Evolutionary conservation across 1,284 basidiomycete genomes (phyloP).

Genomic region (Papiliotrema flavescens): DNA sequence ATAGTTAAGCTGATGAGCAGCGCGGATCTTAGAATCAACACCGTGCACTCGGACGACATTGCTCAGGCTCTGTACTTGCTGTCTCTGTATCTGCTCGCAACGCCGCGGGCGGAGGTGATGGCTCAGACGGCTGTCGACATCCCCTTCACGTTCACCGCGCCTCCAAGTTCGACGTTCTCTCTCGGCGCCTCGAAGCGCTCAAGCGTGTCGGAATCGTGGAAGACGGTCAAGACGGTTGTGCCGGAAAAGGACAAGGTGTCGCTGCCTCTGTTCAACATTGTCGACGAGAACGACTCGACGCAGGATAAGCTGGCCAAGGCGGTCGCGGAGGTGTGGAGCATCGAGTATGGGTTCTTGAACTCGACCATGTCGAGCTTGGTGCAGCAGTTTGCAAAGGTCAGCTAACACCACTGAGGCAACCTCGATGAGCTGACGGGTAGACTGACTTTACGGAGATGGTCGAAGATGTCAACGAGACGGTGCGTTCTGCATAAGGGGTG

Average conservation of each 20-base stretch:
- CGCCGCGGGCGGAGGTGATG: slow-evolving; percentile 16
- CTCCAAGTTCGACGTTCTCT: slow-evolving; percentile 15
- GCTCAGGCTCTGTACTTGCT: slow-evolving; percentile 70
- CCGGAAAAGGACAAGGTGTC: slow-evolving; percentile 57
- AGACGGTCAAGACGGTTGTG: slow-evolving; percentile 48
- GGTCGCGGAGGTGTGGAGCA: slow-evolving; percentile 71
- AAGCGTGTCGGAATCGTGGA: slow-evolving; percentile 33
- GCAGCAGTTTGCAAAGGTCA: slow-evolving; percentile 41
- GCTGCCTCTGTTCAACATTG: slow-evolving; percentile 78
- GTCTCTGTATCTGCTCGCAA: slow-evolving; percentile 29
- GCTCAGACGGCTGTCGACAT: slow-evolving; percentile 63
- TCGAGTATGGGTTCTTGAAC: slow-evolving; percentile 80
- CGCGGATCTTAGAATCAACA: slow-evolving; percentile 68
- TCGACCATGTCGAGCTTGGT: slow-evolving; percentile 61
- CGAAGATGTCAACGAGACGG: slow-evolving; percentile 80
- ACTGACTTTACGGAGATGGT: slow-evolving; percentile 63
- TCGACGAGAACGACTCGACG: slow-evolving; percentile 75
- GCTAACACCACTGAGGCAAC: background rate
- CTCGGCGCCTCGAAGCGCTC: slow-evolving; percentile 12
- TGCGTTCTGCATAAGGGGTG: slow-evolving; percentile 9
- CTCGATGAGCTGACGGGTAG: slow-evolving; percentile 27
- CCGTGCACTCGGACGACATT: slow-evolving; percentile 73
- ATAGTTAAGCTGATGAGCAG: background rate
- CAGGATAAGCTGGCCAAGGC: slow-evolving; percentile 68
- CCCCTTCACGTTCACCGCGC: slow-evolving; percentile 51